Conservation (phyloP, 495 filamentous ascomycete genomes). For the Xylaria castorea region DNA sequence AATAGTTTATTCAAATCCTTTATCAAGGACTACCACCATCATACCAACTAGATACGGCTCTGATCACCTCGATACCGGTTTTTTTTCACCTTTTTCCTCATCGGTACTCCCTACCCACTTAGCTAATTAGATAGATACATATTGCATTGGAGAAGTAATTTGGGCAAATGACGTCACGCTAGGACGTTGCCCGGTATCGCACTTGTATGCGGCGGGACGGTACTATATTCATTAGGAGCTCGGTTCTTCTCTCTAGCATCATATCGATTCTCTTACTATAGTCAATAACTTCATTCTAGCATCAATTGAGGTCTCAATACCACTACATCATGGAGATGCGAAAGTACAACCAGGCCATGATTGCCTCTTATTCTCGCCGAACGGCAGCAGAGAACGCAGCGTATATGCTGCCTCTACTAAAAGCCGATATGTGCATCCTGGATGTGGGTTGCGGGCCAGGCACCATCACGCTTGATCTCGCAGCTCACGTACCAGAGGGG, state of each 20-base stretch:
- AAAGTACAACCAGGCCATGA: constrained; percentile 43
- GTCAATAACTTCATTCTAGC: not conserved
- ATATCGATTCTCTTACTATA: not conserved
- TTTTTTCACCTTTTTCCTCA: no score
- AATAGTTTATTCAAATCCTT: not conserved
- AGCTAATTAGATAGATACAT: not conserved
- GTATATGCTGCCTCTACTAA: constrained; percentile 58
- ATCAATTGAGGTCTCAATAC: not conserved
- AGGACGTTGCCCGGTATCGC: not conserved
- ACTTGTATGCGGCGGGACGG: not conserved
- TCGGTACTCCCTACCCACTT: not conserved
- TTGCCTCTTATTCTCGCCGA: constrained; percentile 48
- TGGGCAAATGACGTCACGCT: constrained; percentile 1
- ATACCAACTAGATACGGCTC: not conserved
- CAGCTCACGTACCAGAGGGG: constrained; percentile 53
- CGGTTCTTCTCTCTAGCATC: not conserved
- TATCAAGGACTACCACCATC: not conserved
- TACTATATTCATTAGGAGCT: not conserved
- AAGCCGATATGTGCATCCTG: constrained; percentile 56
- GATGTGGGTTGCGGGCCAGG: constrained; percentile 67
- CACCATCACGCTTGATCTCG: constrained; percentile 62
- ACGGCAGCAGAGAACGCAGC: constrained; percentile 58
- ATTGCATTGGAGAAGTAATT: not conserved
- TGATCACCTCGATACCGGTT: not conserved
- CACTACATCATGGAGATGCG: constrained; percentile 27